These are phyloP conservation scores for Lophiotrema nucula DNA, from an alignment of 495 filamentous ascomycete genomes.

Conservation along the genomic window DNA sequence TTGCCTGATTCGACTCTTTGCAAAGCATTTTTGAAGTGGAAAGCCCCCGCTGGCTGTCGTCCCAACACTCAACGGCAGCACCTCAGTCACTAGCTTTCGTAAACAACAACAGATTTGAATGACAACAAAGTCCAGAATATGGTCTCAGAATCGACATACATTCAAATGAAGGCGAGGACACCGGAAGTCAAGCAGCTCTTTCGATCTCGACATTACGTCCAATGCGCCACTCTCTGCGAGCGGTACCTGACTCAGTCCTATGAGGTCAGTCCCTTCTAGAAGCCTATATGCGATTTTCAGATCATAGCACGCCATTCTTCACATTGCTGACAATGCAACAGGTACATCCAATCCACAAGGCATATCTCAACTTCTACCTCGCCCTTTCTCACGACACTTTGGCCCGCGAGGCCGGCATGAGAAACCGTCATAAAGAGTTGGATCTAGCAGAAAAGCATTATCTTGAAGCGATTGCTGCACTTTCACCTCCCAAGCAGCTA, in stretches of 20 bases:
- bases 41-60: no score
- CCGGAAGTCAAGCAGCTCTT: slow-evolving; percentile 30
- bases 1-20: no score
- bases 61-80: no score
- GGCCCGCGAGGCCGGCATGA: slow-evolving; percentile 26
- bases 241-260: slow-evolving; percentile 11
- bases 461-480: slow-evolving; percentile 20
- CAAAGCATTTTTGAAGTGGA: no score
- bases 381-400: slow-evolving; percentile 33
- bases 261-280: slow-evolving; percentile 9
- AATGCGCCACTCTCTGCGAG: slow-evolving; percentile 26
- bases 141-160: slow-evolving; percentile 1
- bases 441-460: slow-evolving; percentile 35
- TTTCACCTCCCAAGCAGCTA: slow-evolving; percentile 3
- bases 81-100: no score
- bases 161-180: slow-evolving; percentile 13
- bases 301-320: background rate
- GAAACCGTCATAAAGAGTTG: slow-evolving; percentile 15
- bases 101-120: no score
- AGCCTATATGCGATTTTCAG: no score
- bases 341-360: slow-evolving; percentile 27
- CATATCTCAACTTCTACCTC: slow-evolving; percentile 35
- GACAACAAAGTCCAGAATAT: no score
- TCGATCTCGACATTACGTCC: slow-evolving; percentile 28
- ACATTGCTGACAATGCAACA: no score